phyloP scores from a whole-genome alignment of 2,329 filamentous ascomycete species.

The Aspergillus cejpii region DNA sequence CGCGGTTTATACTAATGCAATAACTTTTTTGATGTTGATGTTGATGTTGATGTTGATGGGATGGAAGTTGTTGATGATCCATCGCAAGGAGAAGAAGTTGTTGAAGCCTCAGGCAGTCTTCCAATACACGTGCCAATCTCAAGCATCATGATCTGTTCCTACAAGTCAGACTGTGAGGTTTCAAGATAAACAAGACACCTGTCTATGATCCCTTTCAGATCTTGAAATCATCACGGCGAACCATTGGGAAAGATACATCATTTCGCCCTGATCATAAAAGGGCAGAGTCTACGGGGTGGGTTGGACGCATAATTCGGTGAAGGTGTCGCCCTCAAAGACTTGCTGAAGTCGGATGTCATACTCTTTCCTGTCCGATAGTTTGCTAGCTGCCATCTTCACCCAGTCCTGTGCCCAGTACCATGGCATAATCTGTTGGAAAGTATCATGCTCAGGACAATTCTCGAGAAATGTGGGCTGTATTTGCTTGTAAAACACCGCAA shows the following conservation, averaged over 20 bases:
- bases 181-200: no score
- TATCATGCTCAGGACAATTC: slow-evolving; percentile 11
- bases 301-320: background rate
- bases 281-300: no score
- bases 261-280: no score
- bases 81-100: background rate
- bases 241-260: no score
- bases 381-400: slow-evolving; percentile 9
- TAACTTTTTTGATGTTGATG: background rate
- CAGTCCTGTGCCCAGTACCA: slow-evolving; percentile 15
- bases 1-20: background rate
- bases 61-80: background rate
- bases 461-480: slow-evolving; percentile 14
- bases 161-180: background rate
- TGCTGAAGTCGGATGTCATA: slow-evolving; percentile 11
- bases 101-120: background rate
- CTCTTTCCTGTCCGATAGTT: slow-evolving; percentile 9
- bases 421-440: slow-evolving; percentile 15
- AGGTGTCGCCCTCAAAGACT: background rate
- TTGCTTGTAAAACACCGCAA: slow-evolving; percentile 15
- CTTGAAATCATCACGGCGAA: no score
- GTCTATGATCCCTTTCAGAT: no score
- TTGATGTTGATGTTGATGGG: background rate
- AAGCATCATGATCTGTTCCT: background rate
- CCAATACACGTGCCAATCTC: background rate